A percentile compares a stretch with the other conserved stretches of the same genome.
phyloP scores from a whole-genome alignment of 2,329 filamentous ascomycete genomes.

The Paecilomyces variotii region DNA sequence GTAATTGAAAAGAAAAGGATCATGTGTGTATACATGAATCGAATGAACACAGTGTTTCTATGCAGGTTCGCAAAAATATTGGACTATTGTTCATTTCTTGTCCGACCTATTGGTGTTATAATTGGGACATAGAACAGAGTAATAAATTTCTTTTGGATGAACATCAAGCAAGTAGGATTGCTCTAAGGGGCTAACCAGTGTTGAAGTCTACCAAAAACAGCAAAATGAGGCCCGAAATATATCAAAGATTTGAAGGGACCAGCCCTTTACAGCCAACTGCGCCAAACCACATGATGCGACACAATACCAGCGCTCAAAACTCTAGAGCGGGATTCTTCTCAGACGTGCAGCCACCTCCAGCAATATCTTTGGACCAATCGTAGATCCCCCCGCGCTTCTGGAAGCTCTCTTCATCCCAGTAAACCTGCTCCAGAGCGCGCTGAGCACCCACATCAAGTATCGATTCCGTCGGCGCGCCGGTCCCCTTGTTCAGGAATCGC shows the following conservation, averaged over 20 bases:
- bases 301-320: neutral
- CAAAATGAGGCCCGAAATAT: too few relatives aligned
- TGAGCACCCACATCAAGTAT: conserved; percentile 43
- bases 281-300: too few relatives aligned
- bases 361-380: conserved; percentile 34
- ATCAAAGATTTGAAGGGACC: too few relatives aligned
- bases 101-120: neutral
- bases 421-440: conserved; percentile 36
- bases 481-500: conserved; percentile 42
- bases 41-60: neutral
- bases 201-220: too few relatives aligned
- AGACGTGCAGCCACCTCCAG: neutral
- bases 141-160: neutral
- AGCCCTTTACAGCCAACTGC: too few relatives aligned
- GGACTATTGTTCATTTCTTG: neutral
- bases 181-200: too few relatives aligned
- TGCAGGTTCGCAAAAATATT: neutral
- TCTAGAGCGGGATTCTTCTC: neutral
- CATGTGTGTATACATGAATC: neutral
- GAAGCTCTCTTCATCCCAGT: conserved; percentile 42
- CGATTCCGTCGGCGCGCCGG: conserved; percentile 22
- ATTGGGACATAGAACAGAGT: neutral
- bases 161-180: neutral
- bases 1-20: neutral
- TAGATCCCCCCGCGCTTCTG: conserved; percentile 41